phyloP scores from a whole-genome alignment of 2,329 filamentous ascomycete genomes.

The Aaosphaeria pasadenensis region DNA sequence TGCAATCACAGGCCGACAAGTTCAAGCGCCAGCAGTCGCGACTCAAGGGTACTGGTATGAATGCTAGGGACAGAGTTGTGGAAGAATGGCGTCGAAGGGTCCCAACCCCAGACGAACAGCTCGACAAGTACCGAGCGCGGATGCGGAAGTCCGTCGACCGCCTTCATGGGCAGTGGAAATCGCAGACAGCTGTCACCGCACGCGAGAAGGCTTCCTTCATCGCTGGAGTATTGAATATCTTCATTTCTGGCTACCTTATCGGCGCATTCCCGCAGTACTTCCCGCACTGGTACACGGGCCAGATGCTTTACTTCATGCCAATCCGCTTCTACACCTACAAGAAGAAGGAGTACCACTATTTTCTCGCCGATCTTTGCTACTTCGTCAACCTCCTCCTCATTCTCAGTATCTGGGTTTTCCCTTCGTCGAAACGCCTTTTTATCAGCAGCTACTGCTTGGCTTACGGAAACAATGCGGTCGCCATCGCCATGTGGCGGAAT shows the following conservation, averaged over 20 bases:
- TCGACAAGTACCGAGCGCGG: slow-evolving; percentile 83
- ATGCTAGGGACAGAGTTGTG: slow-evolving; percentile 84
- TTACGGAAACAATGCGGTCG: slow-evolving; percentile 94
- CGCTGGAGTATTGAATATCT: slow-evolving; percentile 93
- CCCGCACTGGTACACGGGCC: slow-evolving; percentile 86
- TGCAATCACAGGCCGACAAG: slow-evolving; percentile 80
- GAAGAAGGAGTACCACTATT: slow-evolving; percentile 83
- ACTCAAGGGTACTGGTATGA: slow-evolving; percentile 70
- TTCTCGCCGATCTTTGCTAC: slow-evolving; percentile 95
- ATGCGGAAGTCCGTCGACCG: slow-evolving; percentile 90
- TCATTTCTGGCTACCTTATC: slow-evolving; percentile 91
- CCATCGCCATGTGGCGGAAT: slow-evolving; percentile 99
- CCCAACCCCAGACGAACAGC: slow-evolving; percentile 84
- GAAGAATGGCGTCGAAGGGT: slow-evolving; percentile 88
- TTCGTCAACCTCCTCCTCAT: slow-evolving; percentile 89
- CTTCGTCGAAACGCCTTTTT: slow-evolving; percentile 84
- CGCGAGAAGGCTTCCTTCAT: slow-evolving; percentile 97
- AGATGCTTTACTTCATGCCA: slow-evolving; percentile 94
- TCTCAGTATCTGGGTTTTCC: slow-evolving; percentile 86
- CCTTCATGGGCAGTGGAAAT: slow-evolving; percentile 80
- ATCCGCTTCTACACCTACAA: slow-evolving; percentile 91
- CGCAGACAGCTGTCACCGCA: slow-evolving; percentile 80
- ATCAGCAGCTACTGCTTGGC: slow-evolving; percentile 89
- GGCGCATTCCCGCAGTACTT: slow-evolving; percentile 83
- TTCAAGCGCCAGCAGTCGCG: slow-evolving; percentile 80